Conservation (phyloP, 768 basidiomycete genomes). For the Lactarius evosmus region DNA sequence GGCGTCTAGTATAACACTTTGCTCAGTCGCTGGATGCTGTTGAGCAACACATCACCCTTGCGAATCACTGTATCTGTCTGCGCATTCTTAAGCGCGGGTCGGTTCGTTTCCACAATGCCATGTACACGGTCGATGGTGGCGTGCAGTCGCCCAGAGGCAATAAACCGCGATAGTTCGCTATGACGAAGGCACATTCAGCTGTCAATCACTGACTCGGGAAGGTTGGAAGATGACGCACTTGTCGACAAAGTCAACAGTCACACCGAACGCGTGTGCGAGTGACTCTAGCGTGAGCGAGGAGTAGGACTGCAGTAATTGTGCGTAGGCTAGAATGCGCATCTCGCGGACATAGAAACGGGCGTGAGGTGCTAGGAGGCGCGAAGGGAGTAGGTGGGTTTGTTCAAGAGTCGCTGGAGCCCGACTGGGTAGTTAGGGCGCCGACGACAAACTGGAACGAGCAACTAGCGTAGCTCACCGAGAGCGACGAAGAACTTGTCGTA, state of each 20-base stretch:
- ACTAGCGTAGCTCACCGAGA: slow-evolving; percentile 51
- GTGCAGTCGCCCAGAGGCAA: slow-evolving; percentile 79
- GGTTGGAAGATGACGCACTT: slow-evolving; percentile 47
- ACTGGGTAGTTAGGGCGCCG: slow-evolving; percentile 7
- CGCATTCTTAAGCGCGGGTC: slow-evolving; percentile 70
- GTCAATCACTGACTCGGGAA: background rate
- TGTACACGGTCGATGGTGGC: slow-evolving; percentile 94
- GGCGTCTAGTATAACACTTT: slow-evolving; percentile 65
- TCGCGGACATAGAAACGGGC: slow-evolving; percentile 89
- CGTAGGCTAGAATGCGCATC: slow-evolving; percentile 93
- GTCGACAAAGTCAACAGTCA: slow-evolving; percentile 84
- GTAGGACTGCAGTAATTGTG: slow-evolving; percentile 89
- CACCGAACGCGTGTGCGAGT: slow-evolving; percentile 84
- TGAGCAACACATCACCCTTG: slow-evolving; percentile 87
- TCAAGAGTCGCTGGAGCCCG: slow-evolving; percentile 70
- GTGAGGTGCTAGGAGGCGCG: slow-evolving; percentile 81
- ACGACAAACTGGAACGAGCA: slow-evolving; percentile 8
- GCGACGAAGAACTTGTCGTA: slow-evolving; percentile 94
- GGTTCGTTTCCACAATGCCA: slow-evolving; percentile 89
- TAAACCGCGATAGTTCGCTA: slow-evolving; percentile 90
- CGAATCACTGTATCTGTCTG: slow-evolving; percentile 93
- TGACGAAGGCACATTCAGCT: slow-evolving; percentile 11
- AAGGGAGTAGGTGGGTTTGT: slow-evolving; percentile 82
- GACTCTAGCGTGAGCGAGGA: slow-evolving; percentile 85
- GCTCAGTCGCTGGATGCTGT: slow-evolving; percentile 83